Evolutionary conservation across 2,329 filamentous ascomycete genomes (phyloP), one percentile per base, ranked within the genome.

Genomic region (Fusarium sororula): DNA sequence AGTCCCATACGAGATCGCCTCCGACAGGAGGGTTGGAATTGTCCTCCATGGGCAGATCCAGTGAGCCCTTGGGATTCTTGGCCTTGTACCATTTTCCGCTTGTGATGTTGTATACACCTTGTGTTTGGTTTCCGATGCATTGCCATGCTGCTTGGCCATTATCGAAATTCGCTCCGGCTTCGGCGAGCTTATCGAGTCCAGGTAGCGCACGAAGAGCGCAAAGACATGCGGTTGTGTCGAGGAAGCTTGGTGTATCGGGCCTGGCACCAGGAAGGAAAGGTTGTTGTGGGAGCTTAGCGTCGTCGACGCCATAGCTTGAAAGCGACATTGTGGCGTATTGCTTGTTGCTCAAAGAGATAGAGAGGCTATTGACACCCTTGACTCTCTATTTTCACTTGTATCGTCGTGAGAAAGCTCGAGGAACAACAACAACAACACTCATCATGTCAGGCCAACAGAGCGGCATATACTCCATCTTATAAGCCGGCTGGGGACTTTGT

Each of bases 71-170:
- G 17, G 70, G 77, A 28, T 81, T 74, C 5, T 78, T 58, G 30
- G 80, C 76, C 18, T 80, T 77, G 66, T 84, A 86, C 84, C 84
- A 86, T 66, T 85, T 85, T 9, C 84, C 84, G 7, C 75, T 80
- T 26, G 74, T 82, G 24, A 78, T 77, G 6, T 66, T 69, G 60
- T 84, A 84, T 3, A 84, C 79, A 4, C 79, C 80, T 48, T 84
- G 75, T 0, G 83, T 85, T 69, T 85, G 84, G 66, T 85, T 84
- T 18, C 84, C 84, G 37, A 85, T 82, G 68, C 84, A 86, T 66
- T 84, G 83, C 84, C 84, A 86, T n/a, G 79, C 77, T 17, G 78
- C 75, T 32, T 73, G 56, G 11, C 64, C 59, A 18, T 61, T 39
- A 37, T 73, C 32, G 17, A 66, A 70, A 35, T 30, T 60, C 18